Evolutionary conservation across 2,329 filamentous ascomycete genomes (phyloP).

Genomic region (Stagonosporopsis cucurbitacearum): DNA sequence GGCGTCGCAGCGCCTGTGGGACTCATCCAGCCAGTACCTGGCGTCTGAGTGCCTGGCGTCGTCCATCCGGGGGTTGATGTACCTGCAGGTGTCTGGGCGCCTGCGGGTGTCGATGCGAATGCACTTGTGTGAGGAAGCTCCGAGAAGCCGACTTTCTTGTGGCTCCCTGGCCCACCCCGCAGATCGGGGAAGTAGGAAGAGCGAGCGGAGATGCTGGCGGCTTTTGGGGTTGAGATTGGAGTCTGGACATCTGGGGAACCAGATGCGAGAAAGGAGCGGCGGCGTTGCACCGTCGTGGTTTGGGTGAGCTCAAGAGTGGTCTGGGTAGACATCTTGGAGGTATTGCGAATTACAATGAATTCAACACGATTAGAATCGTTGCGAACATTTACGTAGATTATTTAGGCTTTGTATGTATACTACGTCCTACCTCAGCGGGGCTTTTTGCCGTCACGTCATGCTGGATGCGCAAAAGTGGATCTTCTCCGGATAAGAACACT

Average conservation of each 20-base stretch:
- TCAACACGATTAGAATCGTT: background rate
- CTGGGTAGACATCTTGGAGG: slow-evolving; percentile 8
- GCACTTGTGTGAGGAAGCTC: slow-evolving; percentile 5
- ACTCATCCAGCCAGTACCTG: slow-evolving; percentile 12
- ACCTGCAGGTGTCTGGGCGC: slow-evolving; percentile 12
- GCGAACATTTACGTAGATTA: background rate
- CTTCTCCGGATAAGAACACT: slow-evolving; percentile 9
- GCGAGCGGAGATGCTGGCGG: slow-evolving; percentile 15
- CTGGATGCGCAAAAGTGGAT: slow-evolving; percentile 8
- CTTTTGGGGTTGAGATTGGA: slow-evolving; percentile 11
- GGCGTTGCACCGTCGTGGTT: slow-evolving; percentile 1
- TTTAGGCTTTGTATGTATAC: background rate
- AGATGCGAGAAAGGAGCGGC: slow-evolving; percentile 9
- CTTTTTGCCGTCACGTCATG: slow-evolving; percentile 8
- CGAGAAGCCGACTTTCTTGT: slow-evolving; percentile 9
- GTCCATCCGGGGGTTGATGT: slow-evolving; percentile 17
- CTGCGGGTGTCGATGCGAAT: slow-evolving; percentile 6
- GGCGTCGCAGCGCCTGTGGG: slow-evolving; percentile 12
- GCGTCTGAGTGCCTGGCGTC: slow-evolving; percentile 12
- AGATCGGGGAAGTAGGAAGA: slow-evolving; percentile 16
- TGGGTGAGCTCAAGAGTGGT: slow-evolving; percentile 9
- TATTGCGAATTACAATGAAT: background rate
- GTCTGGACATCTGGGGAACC: slow-evolving; percentile 1
- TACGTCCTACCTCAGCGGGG: background rate
- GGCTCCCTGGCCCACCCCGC: background rate